Percentiles rank a stretch among this genome's conserved stretches.
phyloP scores from a whole-genome alignment of 2,329 filamentous ascomycete genomes.

The Xylaria arbuscula region DNA sequence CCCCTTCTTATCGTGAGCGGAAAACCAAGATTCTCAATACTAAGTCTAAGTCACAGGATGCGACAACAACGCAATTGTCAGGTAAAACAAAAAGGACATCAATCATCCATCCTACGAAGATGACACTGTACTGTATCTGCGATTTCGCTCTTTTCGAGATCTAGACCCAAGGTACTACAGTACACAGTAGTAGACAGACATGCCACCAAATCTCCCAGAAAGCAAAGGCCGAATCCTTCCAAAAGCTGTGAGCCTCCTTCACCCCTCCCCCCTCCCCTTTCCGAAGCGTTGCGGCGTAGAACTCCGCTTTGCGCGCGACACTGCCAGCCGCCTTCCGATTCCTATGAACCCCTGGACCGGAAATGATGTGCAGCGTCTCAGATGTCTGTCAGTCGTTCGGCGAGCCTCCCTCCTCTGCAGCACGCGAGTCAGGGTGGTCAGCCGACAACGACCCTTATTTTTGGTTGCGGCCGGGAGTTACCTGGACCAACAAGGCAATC shows the following conservation, averaged over 20 bases:
- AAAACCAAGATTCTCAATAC: neutral
- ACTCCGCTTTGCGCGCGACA: neutral
- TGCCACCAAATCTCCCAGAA: constrained; percentile 17
- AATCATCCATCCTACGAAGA: neutral
- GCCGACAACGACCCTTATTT: neutral
- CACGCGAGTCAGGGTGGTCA: constrained; percentile 3
- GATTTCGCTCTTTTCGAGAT: constrained; percentile 7
- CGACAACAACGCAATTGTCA: neutral
- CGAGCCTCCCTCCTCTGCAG: neutral
- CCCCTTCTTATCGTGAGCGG: neutral
- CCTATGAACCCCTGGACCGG: constrained; percentile 7
- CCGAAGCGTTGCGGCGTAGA: constrained; percentile 16
- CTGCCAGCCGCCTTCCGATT: constrained; percentile 21
- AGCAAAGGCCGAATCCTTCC: constrained; percentile 18
- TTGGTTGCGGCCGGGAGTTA: neutral
- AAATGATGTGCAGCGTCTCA: constrained; percentile 13
- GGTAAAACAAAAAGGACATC: neutral
- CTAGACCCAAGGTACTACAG: constrained; percentile 8
- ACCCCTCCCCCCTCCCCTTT: neutral
- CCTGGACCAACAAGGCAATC: neutral
- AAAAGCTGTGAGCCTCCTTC: constrained; percentile 3
- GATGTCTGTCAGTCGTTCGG: constrained; percentile 4
- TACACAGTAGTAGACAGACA: no score
- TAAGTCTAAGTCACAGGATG: neutral
- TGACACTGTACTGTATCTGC: constrained; percentile 6